phyloP scores from a whole-genome alignment of 1,284 basidiomycete species.

The Tylopilus orsonianus region DNA sequence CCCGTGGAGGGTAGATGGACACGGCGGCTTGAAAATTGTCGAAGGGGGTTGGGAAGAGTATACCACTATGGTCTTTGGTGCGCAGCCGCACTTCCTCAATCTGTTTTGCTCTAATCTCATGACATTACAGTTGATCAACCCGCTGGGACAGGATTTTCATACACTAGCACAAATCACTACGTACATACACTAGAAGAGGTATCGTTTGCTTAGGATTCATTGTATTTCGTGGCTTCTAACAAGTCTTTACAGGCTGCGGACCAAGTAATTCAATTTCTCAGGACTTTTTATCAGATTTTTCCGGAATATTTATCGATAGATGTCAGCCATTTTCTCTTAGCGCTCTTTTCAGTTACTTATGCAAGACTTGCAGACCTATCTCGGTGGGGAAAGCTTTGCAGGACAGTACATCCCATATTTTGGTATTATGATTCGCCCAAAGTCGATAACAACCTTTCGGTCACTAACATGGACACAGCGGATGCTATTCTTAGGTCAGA shows the following conservation, averaged over 20 bases:
- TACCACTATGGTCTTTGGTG: slow-evolving; percentile 92
- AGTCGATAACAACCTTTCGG: background rate
- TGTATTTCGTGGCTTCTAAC: background rate
- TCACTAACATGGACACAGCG: slow-evolving; percentile 46
- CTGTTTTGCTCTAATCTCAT: slow-evolving; percentile 11
- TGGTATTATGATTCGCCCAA: slow-evolving; percentile 44
- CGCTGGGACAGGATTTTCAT: slow-evolving; percentile 93
- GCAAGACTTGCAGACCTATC: slow-evolving; percentile 74
- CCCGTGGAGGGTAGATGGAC: slow-evolving; percentile 82
- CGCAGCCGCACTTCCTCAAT: slow-evolving; percentile 30
- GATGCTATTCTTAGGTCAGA: slow-evolving; percentile 74
- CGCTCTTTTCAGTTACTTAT: slow-evolving; percentile 12
- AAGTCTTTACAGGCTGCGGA: slow-evolving; percentile 59
- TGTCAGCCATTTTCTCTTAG: slow-evolving; percentile 49
- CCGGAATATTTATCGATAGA: slow-evolving; percentile 86
- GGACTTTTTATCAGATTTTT: slow-evolving; percentile 87
- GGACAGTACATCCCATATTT: slow-evolving; percentile 99
- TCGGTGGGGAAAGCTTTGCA: slow-evolving; percentile 94
- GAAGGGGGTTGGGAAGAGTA: slow-evolving; percentile 99
- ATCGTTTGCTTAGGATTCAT: slow-evolving; percentile 14
- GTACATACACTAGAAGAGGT: slow-evolving; percentile 80
- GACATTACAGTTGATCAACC: slow-evolving; percentile 81
- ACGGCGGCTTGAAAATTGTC: slow-evolving; percentile 75
- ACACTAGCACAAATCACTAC: slow-evolving; percentile 83
- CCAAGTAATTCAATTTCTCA: slow-evolving; percentile 83